These are phyloP conservation scores for Aureobasidium vineae DNA, from an alignment of 2,329 filamentous ascomycete species.

Conservation along the genomic window DNA sequence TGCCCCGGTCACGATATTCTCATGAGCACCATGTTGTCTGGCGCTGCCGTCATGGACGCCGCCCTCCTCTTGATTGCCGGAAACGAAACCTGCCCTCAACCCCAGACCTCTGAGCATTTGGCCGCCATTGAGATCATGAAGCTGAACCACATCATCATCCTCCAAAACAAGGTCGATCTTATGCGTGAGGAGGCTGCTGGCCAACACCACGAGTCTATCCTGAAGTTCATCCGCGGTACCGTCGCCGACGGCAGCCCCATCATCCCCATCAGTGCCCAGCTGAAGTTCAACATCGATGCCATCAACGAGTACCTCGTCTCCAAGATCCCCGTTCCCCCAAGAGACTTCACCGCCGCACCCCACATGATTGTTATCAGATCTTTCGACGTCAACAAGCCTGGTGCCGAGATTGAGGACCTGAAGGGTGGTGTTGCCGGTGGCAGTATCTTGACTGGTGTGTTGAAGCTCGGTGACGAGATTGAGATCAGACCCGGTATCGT, in stretches of 20 bases:
- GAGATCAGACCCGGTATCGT: slow-evolving; percentile 99
- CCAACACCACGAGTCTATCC: slow-evolving; percentile 93
- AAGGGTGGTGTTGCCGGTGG: slow-evolving; percentile 99
- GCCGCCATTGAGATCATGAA: slow-evolving; percentile 99
- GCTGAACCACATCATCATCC: slow-evolving; percentile 97
- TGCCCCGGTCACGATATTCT: slow-evolving; percentile 99
- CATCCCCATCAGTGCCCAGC: slow-evolving; percentile 94
- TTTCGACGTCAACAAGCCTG: slow-evolving; percentile 99
- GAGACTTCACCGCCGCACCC: slow-evolving; percentile 88
- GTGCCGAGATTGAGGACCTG: slow-evolving; percentile 96
- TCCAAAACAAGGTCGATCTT: slow-evolving; percentile 99
- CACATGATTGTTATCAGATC: slow-evolving; percentile 99
- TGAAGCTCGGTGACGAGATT: slow-evolving; percentile 97
- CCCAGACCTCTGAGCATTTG: slow-evolving; percentile 97
- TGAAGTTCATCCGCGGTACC: slow-evolving; percentile 97
- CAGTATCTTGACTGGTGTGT: slow-evolving; percentile 90
- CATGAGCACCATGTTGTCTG: slow-evolving; percentile 99
- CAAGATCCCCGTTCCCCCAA: slow-evolving; percentile 85
- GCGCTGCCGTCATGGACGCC: slow-evolving; percentile 98
- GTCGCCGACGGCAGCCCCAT: slow-evolving; percentile 93
- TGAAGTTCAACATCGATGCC: slow-evolving; percentile 99
- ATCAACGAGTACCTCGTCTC: slow-evolving; percentile 95
- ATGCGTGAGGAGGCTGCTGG: slow-evolving; percentile 95
- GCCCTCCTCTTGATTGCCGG: slow-evolving; percentile 93
- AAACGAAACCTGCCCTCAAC: slow-evolving; percentile 97